Evolutionary conservation across 805 yeast genomes (phyloP).

Genomic region (Kodamaea sagamina): DNA sequence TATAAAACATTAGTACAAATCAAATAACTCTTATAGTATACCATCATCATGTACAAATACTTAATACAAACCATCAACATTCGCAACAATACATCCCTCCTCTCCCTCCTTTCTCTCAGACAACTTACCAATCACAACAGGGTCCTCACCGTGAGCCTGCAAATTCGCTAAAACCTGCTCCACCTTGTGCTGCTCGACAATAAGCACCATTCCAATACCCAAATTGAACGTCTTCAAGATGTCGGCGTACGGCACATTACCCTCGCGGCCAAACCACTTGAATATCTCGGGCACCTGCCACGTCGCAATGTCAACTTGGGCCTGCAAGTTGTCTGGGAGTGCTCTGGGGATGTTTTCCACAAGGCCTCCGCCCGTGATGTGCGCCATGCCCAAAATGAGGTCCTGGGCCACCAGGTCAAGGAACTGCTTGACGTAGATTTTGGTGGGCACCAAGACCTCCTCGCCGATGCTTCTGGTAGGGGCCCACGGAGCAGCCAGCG

Average conservation of each 20-base stretch:
- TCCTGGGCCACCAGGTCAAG: constrained; percentile 70
- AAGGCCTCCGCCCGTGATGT: constrained; percentile 98
- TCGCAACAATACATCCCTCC: constrained; percentile 64
- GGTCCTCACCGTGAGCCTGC: constrained; percentile 69
- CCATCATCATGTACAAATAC: not conserved
- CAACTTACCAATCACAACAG: constrained; percentile 51
- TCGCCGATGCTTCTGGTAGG: constrained; percentile 73
- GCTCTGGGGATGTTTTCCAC: constrained; percentile 96
- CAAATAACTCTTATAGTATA: no score
- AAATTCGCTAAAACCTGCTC: constrained; percentile 55
- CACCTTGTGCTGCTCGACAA: constrained; percentile 72
- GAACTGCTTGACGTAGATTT: constrained; percentile 90
- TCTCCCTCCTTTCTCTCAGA: constrained; percentile 42
- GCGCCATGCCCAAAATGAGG: constrained; percentile 83
- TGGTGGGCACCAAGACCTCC: constrained; percentile 85
- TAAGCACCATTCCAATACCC: constrained; percentile 96
- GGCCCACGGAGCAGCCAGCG: constrained; percentile 82
- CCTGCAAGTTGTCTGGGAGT: constrained; percentile 76
- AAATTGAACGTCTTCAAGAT: constrained; percentile 88
- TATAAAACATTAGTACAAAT: no score
- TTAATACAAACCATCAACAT: constrained; percentile 44
- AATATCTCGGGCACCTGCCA: constrained; percentile 91
- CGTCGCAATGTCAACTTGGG: constrained; percentile 70
- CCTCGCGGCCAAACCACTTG: constrained; percentile 91
- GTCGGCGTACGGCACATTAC: constrained; percentile 84